A percentile compares a stretch with the other conserved stretches of the same genome.
phyloP scores from a whole-genome alignment of 163 green algal species.

The Chlorella variabilis region DNA sequence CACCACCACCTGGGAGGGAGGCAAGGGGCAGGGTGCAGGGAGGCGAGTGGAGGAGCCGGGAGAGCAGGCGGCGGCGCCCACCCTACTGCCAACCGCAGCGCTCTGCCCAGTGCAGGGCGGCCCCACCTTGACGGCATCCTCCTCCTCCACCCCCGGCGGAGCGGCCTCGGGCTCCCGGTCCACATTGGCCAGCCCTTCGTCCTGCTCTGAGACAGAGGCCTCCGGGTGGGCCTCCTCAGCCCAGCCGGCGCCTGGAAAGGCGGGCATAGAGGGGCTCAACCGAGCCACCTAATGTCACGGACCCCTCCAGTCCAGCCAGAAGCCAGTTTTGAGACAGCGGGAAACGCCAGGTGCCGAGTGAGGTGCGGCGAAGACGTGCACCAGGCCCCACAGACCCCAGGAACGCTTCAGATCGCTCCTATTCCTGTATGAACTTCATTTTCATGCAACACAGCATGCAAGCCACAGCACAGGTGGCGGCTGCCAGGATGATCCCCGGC shows the following conservation, averaged over 20 bases:
- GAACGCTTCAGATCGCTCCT: too few species aligned
- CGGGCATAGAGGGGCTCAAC: neutral
- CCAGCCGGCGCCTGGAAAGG: neutral
- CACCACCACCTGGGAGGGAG: constrained; percentile 82
- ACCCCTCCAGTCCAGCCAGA: neutral
- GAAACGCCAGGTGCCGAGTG: neutral
- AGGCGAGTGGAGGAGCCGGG: neutral
- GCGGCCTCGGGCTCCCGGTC: neutral
- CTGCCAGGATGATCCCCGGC: too few species aligned
- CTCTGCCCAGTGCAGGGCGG: neutral
- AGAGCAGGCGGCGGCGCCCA: neutral
- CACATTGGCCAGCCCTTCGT: neutral
- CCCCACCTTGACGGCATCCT: constrained; percentile 24
- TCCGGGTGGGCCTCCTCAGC: neutral
- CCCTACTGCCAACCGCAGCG: neutral
- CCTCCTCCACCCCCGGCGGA: constrained; percentile 1
- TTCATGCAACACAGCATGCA: too few species aligned
- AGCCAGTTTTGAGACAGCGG: too few species aligned
- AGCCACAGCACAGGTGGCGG: too few species aligned
- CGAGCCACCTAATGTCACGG: neutral
- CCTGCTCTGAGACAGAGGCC: neutral
- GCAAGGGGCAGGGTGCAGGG: too few species aligned
- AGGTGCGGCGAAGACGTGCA: too few species aligned
- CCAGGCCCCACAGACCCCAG: too few species aligned
- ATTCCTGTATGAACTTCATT: too few species aligned